A percentile compares a stretch with the other conserved stretches of the same genome.
Evolutionary conservation across 1,139 yeast species (phyloP).

Genomic region (Zygoascus meyerae): DNA sequence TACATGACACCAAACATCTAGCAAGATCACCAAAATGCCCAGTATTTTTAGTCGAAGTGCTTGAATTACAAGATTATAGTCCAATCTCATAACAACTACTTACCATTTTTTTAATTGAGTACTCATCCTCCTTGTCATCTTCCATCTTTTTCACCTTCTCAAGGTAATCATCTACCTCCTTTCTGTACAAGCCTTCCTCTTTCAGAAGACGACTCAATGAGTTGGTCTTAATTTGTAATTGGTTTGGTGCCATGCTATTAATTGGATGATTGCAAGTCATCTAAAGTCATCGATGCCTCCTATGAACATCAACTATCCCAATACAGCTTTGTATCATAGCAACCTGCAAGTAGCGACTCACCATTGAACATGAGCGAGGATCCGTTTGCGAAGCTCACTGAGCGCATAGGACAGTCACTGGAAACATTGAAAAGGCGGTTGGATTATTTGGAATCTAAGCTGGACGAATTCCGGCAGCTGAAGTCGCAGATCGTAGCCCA

Average conservation of each 20-base stretch:
- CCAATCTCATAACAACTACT: conserved; percentile 10
- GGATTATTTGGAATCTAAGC: conserved; percentile 6
- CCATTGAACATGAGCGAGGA: no score
- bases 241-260: conserved; percentile 62
- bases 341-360: background rate
- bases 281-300: background rate
- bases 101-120: conserved; percentile 61
- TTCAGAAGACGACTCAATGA: conserved; percentile 71
- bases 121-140: conserved; percentile 50
- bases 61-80: no score
- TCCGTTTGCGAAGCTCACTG: conserved; percentile 9
- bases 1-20: no score
- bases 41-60: no score
- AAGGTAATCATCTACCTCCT: conserved; percentile 61
- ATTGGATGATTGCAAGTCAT: background rate
- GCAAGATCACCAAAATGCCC: no score
- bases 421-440: conserved; percentile 7
- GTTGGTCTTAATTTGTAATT: conserved; percentile 65
- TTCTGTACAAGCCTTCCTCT: conserved; percentile 59
- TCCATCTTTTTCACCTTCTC: conserved; percentile 39
- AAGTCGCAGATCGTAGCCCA: background rate
- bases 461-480: conserved; percentile 16
- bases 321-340: background rate
- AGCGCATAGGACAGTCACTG: conserved; percentile 9
- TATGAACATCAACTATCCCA: background rate